Evolutionary conservation across 2,329 filamentous ascomycete species (phyloP), one percentile per base, ranked within the genome.

Genomic region (Monosporascus sp.): DNA sequence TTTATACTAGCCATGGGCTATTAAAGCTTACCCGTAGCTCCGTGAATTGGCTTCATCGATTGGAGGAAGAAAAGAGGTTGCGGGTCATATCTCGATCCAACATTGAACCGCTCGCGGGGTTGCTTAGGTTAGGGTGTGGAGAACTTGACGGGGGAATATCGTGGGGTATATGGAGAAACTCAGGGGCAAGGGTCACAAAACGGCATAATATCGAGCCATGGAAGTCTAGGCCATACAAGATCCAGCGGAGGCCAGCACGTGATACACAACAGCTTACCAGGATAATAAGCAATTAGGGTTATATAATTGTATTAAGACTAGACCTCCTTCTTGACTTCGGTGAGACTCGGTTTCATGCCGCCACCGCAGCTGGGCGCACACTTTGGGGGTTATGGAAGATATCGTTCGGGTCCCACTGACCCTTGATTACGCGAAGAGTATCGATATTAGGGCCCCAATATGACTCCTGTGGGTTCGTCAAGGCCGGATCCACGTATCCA

Each of bases 371-470:
- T 3, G 62, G 60, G 37, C 65, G 65, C n/a, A 81, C 70, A 57
- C 77, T 83, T 63, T 84, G 81, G 0, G 81, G 81, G 55, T 85
- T 84, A 48, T 77, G 75, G 58, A 85, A 85, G 1, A 81, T 50
- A 55, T 83, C 75, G 0, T 64, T 58, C 1, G 81, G 77, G 60
- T 85, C 82, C 65, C 76, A 76, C 2, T 63, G 68, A 6, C 66
- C 59, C 68, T 85, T 85, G 46, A 85, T 70, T 48, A 65, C 50
- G 49, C 74, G 68, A 48, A 85, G 67, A 8, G 55, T 59, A 0
- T 70, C 65, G 38, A 83, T 65, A 55, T 83, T 82, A 1, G 70
- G 59, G 0, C 77, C 76, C 80, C 81, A 85, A 61, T 85, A 85
- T 8, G 74, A 71, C 50, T 68, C 58, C 59, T 82, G 78, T 8